phyloP scores from a whole-genome alignment of 306 rosid genomes.

The Vicia villosa region DNA sequence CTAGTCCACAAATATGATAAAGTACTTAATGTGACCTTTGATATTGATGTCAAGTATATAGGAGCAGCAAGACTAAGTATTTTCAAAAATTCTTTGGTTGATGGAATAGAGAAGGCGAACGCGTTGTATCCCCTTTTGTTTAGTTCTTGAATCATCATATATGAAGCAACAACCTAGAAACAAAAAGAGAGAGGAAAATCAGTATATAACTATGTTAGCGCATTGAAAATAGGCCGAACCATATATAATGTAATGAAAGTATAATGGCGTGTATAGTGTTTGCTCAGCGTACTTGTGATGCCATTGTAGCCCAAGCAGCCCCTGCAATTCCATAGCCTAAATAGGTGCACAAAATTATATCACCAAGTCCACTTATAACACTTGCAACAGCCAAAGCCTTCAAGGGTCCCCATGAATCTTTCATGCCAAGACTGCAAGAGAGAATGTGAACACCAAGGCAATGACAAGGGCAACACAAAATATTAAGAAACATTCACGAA shows the following conservation, averaged over 20 bases:
- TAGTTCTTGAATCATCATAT: slow-evolving; percentile 62
- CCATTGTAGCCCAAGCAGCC: slow-evolving; percentile 91
- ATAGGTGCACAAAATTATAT: slow-evolving; percentile 58
- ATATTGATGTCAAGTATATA: slow-evolving; percentile 62
- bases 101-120: slow-evolving; percentile 57
- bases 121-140: slow-evolving; percentile 66
- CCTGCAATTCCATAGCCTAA: slow-evolving; percentile 73
- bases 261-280: neutral
- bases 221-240: neutral
- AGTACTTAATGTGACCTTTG: slow-evolving; percentile 53
- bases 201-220: neutral
- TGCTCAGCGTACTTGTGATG: slow-evolving; percentile 59
- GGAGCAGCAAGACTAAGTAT: slow-evolving; percentile 68
- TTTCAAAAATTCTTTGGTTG: slow-evolving; percentile 47
- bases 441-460: slow-evolving; percentile 13
- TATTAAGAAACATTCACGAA: neutral
- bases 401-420: slow-evolving; percentile 90
- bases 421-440: slow-evolving; percentile 76
- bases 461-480: neutral
- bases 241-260: neutral
- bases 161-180: slow-evolving; percentile 67
- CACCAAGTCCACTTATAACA: slow-evolving; percentile 64
- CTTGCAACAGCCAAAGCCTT: slow-evolving; percentile 76
- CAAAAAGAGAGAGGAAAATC: slow-evolving; percentile 2
- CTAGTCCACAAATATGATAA: slow-evolving; percentile 9